Base-by-base conservation (phyloP, 139 green algal genomes). In the Desmodesmus armatus region DNA sequence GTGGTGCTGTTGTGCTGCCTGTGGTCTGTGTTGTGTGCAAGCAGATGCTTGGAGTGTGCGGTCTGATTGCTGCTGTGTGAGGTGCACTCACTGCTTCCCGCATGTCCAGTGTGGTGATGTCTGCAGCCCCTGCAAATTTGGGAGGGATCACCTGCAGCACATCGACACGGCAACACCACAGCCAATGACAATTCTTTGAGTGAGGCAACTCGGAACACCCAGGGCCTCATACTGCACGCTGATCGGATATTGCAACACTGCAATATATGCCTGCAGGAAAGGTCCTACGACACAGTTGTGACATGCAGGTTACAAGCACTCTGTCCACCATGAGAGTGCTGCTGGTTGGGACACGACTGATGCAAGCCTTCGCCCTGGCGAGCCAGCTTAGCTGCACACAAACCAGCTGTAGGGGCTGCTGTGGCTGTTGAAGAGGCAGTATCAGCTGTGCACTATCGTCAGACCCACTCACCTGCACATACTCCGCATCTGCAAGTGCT, bases 81-180 rank as follows among this genome's bases (percentile, higher is more conserved):
- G n/a, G n/a, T n/a, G n/a, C n/a, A 5, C 60, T 53, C 33, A 85
- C 51, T 72, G 23, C 70, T 43, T 41, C 44, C 19, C 91, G 80
- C 0, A 87, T 71, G 37, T 94, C 82, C 81, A 97, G 76, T 11
- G 85, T 76, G 19, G 96, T 92, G 3, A 98, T 85, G 55, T 95
- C 93, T 67, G 84, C 89, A 17, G 44, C 87, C 31, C 93, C 95
- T 15, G 87, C 78, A 67, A 96, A 95, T n/a, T 90, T 88, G 44
- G 82, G 83, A 13, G 95, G 92, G 11, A 92, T 77, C 27, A 97
- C 93, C 83, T 94, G 82, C 72, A 92, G 44, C 23, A 76, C 5
- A 72, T 25, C n/a, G n/a, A n/a, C n/a, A n/a, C 66, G n/a, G n/a
- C n/a, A n/a, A n/a, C n/a, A n/a, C n/a, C n/a, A n/a, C n/a, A n/a